Percentiles rank a stretch among this genome's conserved stretches.
Evolutionary conservation across 73 alveolate species (phyloP).

Genomic region (Paramecium sexaurelia): DNA sequence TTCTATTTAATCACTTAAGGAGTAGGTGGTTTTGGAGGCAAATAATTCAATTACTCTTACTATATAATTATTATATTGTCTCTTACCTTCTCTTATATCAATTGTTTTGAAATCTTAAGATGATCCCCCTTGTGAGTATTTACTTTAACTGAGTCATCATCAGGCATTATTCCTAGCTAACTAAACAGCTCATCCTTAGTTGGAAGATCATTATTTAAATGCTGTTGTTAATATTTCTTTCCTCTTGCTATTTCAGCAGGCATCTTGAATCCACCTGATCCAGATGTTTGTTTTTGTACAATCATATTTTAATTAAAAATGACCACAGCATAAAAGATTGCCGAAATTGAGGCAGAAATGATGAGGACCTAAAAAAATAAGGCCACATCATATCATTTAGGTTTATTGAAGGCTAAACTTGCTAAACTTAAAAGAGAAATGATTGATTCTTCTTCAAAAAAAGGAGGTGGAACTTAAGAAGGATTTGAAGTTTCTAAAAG

Average conservation of each 20-base stretch:
- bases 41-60: not conserved
- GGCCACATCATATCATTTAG: conserved; percentile 98
- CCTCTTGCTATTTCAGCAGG: conserved; percentile 7
- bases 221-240: not conserved
- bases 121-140: not conserved
- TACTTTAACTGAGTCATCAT: not conserved
- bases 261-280: conserved; percentile 49
- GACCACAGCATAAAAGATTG: conserved; percentile 88
- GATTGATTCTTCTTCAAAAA: conserved; percentile 87
- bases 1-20: not conserved
- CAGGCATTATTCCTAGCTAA: conserved; percentile 15
- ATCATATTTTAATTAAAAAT: conserved; percentile 59
- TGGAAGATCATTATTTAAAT: not conserved
- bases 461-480: conserved; percentile 95
- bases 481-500: conserved; percentile 99
- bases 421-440: conserved; percentile 96
- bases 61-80: not conserved
- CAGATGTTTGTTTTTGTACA: conserved; percentile 33
- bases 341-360: conserved; percentile 97
- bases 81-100: conserved; percentile 19
- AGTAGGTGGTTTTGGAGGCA: conserved; percentile 40
- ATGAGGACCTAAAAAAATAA: conserved; percentile 98
- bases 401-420: conserved; percentile 97
- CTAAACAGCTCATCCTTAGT: conserved; percentile 24
- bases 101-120: not conserved